These are phyloP conservation scores for Dictyostelium firmibasis DNA, from an alignment of 78 protist genomes.

Conservation along the genomic window DNA sequence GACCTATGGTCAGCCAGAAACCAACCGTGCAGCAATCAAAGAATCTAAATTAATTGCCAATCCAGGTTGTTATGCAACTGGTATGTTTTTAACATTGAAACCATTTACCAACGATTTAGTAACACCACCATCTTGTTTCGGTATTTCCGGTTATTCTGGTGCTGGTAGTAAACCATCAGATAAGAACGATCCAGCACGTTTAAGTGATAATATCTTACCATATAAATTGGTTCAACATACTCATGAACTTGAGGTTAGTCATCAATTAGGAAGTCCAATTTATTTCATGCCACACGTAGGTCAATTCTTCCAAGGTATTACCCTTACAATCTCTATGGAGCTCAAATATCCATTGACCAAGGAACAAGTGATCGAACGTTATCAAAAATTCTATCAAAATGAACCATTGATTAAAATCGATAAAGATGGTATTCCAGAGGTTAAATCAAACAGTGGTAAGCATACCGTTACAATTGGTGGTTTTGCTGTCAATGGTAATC, in stretches of 20 bases:
- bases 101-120: conserved; percentile 62
- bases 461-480: conserved; percentile 85
- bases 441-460: conserved; percentile 54
- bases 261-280: conserved; percentile 75
- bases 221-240: conserved; percentile 80
- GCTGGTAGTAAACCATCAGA: conserved; percentile 87
- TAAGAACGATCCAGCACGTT: conserved; percentile 74
- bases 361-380: conserved; percentile 53
- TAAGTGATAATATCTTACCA: conserved; percentile 82
- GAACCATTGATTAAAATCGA: conserved; percentile 80
- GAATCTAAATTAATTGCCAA: conserved; percentile 75
- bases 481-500: conserved; percentile 65
- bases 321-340: conserved; percentile 62
- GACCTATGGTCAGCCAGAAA: conserved; percentile 89
- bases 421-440: conserved; percentile 73
- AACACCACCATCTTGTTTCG: conserved; percentile 79
- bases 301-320: conserved; percentile 88
- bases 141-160: conserved; percentile 85
- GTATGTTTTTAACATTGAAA: conserved; percentile 61
- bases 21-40: conserved; percentile 50
- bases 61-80: conserved; percentile 89
- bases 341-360: conserved; percentile 38
- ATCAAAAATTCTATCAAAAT: conserved; percentile 27
- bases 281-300: conserved; percentile 90
- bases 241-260: conserved; percentile 86